Percentiles rank a stretch among this genome's conserved stretches.
These are phyloP conservation scores for Collybia mongolica DNA, from an alignment of 768 basidiomycete species.

Conservation along the genomic window DNA sequence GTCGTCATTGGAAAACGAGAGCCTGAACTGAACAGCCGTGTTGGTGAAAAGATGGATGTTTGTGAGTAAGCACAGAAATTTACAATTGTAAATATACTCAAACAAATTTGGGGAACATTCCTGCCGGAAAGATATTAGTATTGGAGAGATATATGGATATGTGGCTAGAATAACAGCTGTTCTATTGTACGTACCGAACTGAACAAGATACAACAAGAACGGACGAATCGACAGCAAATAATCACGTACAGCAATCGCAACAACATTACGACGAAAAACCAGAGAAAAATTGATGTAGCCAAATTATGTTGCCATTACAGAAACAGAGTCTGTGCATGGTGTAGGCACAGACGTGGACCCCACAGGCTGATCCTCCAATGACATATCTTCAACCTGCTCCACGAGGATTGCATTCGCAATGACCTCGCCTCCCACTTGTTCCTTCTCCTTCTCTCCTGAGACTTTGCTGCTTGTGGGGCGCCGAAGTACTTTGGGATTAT, in stretches of 20 bases:
- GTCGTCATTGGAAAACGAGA: slow-evolving; percentile 43
- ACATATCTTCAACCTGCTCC: slow-evolving; percentile 33
- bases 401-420: slow-evolving; percentile 33
- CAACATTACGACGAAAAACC: slow-evolving; percentile 7
- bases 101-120: too few species aligned
- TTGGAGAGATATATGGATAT: too few species aligned
- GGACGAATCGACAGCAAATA: slow-evolving; percentile 16
- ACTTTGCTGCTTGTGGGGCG: slow-evolving; percentile 21
- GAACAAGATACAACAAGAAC: slow-evolving; percentile 10
- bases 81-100: background rate
- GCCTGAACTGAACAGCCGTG: background rate
- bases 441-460: slow-evolving; percentile 26
- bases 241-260: slow-evolving; percentile 10
- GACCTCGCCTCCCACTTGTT: slow-evolving; percentile 31
- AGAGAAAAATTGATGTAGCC: background rate
- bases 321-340: background rate
- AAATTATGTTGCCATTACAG: background rate
- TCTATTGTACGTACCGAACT: slow-evolving; percentile 10
- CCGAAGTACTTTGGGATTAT: slow-evolving; percentile 31
- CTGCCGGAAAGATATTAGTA: too few species aligned
- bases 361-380: slow-evolving; percentile 26
- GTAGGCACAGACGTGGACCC: slow-evolving; percentile 1
- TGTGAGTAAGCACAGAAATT: background rate
- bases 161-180: background rate
- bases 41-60: too few species aligned